These are phyloP conservation scores for Ceratobasidium sp. DNA, from an alignment of 1,284 basidiomycete species.

Conservation along the genomic window DNA sequence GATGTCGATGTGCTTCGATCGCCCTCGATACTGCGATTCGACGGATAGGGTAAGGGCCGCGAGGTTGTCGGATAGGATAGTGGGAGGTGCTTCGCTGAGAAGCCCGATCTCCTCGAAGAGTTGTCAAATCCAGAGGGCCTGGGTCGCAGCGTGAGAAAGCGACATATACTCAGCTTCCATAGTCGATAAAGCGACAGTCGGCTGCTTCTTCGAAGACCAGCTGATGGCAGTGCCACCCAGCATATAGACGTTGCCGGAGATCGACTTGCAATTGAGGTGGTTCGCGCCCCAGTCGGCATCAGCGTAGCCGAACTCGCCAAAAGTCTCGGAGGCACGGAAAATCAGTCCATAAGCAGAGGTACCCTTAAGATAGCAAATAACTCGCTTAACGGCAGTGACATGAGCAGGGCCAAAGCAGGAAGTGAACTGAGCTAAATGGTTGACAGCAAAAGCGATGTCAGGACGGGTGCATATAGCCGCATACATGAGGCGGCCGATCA, in stretches of 20 bases:
- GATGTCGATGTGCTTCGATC: slow-evolving; percentile 60
- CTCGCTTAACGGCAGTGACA: slow-evolving; percentile 46
- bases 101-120: slow-evolving; percentile 50
- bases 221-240: slow-evolving; percentile 52
- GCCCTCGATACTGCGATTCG: slow-evolving; percentile 52
- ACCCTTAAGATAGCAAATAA: slow-evolving; percentile 49
- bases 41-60: slow-evolving; percentile 54
- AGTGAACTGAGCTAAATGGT: not conserved
- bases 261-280: slow-evolving; percentile 51
- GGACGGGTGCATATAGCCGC: slow-evolving; percentile 39
- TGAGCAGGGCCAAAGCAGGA: slow-evolving; percentile 42
- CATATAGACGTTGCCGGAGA: slow-evolving; percentile 52
- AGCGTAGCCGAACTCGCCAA: slow-evolving; percentile 52
- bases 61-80: slow-evolving; percentile 56
- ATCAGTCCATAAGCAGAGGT: slow-evolving; percentile 45
- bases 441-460: slow-evolving; percentile 36
- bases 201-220: slow-evolving; percentile 48
- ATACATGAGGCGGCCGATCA: slow-evolving; percentile 43
- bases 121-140: slow-evolving; percentile 47
- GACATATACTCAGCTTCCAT: slow-evolving; percentile 43
- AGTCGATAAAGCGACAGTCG: slow-evolving; percentile 27
- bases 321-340: not conserved
- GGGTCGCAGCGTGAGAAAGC: slow-evolving; percentile 11
- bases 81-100: slow-evolving; percentile 45
- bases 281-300: slow-evolving; percentile 56